Base-by-base conservation (phyloP, 805 yeast genomes). In the Metschnikowia lachancei region DNA sequence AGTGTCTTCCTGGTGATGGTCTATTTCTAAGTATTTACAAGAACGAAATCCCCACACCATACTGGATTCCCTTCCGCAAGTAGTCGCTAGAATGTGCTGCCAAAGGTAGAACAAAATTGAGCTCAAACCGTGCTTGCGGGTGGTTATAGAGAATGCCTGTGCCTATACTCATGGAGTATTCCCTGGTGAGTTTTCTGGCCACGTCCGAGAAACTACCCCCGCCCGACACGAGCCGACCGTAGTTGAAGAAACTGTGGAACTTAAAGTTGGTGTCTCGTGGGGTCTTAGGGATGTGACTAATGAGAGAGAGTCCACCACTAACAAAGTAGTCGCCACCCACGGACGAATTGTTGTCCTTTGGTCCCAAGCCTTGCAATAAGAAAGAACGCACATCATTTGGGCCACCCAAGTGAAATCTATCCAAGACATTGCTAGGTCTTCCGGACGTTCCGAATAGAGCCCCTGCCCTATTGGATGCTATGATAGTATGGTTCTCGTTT, bases 41-140 rank as follows among this genome's bases (percentile, higher is more conserved):
- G 55, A 79, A 80, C 10, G 82, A 74, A n/a, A 78, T 62, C 1
- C 84, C 84, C 36, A 80, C 75, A 10, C 84, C 84, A 60, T 77
- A 79, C 54, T 80, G 83, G 9, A 80, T 50, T 0, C 84, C 84
- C 54, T 76, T 78, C 41, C 83, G 58, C 5, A 69, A 53, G 22
- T 66, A 67, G 52, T 79, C 84, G 11, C 73, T 64, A n/a, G 65
- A 64, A 54, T 72, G 74, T 1, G 65, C 67, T 2, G 67, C 55
- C 22, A 79, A 47, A 0, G 84, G 84, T 19, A 80, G 55, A 3
- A 73, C 81, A 56, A 78, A 76, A 56, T 78, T 80, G 55, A 79
- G 66, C 60, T 80, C 84, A 49, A 80, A 77, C 43, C 83, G 62
- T 0, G 83, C 83, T 66, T 74, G 70, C 1, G 83, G 83, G 56